Base-by-base conservation (phyloP, 2,329 filamentous ascomycete species). In the Alternaria arborescens region DNA sequence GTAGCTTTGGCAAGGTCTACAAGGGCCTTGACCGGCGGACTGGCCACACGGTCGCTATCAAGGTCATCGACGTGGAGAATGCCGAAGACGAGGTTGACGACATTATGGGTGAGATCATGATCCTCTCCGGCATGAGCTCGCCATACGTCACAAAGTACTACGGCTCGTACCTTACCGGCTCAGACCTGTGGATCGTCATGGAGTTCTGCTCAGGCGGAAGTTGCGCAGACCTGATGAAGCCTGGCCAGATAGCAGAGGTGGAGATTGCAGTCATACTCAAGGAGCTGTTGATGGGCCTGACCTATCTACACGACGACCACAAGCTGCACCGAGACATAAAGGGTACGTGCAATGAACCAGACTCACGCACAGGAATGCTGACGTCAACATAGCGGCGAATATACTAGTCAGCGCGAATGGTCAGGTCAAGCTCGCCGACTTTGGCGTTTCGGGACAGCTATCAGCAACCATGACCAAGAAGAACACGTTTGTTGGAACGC, bases 391-490 rank as follows among this genome's bases (percentile, higher is more conserved):
- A 94, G 94, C 95, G 74, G 95, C 95, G 67, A 99, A 99, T 73
- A 89, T 99, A 30, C 84, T 99, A 34, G 86, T 99, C 6, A 90
- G 91, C 62, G 88, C 93, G 51, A 97, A 91, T 75, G 95, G 95
- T 3, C 95, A 98, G 81, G 94, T 99, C 70, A 99, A 99, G 79
- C 84, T 98, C 58, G 94, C 94, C 14, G 94, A 99, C 78, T 99
- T 99, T 81, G 94, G 94, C 60, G 95, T 99, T 7, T 97, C 94
- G 1, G 94, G 94, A 28, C 95, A 98, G 80, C 86, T 98, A 22
- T 96, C 94, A 10, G 94, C 94, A 7, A 99, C 94, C 51, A 98
- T 98, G 94, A 97, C 94, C 64, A 98, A 98, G 85, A 98, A 98
- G 83, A 98, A 98, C 77, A 98, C 94, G 0, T 99, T 98, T 78